Conservation (phyloP, 441 rosid genomes). For the Croton laevigatus region DNA sequence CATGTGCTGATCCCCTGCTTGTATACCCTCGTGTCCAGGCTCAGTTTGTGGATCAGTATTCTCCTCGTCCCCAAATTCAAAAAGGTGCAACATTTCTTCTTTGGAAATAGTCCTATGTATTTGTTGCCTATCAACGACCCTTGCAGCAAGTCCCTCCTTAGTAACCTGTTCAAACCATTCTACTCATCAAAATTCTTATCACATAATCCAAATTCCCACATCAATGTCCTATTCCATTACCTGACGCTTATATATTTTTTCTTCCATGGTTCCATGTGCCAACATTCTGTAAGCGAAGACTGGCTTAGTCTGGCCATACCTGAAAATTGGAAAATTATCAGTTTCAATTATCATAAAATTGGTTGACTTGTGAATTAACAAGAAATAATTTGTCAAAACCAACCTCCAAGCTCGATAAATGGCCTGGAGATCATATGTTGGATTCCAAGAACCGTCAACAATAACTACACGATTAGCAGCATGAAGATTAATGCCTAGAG, state of each 20-base stretch:
- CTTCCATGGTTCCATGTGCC: slow-evolving; percentile 99
- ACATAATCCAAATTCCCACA: slow-evolving; percentile 14
- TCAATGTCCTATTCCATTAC: slow-evolving; percentile 39
- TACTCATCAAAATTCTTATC: slow-evolving; percentile 25
- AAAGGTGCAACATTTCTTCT: slow-evolving; percentile 99
- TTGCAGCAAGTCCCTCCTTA: slow-evolving; percentile 99
- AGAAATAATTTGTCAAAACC: slow-evolving; percentile 9
- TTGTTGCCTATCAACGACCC: slow-evolving; percentile 99
- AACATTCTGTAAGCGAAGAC: slow-evolving; percentile 94
- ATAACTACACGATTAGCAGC: slow-evolving; percentile 98
- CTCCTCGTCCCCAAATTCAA: slow-evolving; percentile 96
- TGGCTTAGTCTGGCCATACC: slow-evolving; percentile 98
- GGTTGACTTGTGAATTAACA: not conserved
- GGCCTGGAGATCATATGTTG: slow-evolving; percentile 98
- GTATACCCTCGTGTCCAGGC: slow-evolving; percentile 38
- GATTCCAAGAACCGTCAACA: slow-evolving; percentile 99
- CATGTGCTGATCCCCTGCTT: slow-evolving; percentile 25
- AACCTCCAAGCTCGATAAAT: slow-evolving; percentile 99
- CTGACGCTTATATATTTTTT: slow-evolving; percentile 98
- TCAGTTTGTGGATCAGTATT: slow-evolving; percentile 52
- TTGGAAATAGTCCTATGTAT: slow-evolving; percentile 90
- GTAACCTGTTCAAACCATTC: slow-evolving; percentile 63
- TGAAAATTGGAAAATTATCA: slow-evolving; percentile 30
- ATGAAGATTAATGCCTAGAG: slow-evolving; percentile 96
- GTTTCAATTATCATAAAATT: not conserved